phyloP scores from a whole-genome alignment of 2,329 filamentous ascomycete species.

The Penicillium sp. region DNA sequence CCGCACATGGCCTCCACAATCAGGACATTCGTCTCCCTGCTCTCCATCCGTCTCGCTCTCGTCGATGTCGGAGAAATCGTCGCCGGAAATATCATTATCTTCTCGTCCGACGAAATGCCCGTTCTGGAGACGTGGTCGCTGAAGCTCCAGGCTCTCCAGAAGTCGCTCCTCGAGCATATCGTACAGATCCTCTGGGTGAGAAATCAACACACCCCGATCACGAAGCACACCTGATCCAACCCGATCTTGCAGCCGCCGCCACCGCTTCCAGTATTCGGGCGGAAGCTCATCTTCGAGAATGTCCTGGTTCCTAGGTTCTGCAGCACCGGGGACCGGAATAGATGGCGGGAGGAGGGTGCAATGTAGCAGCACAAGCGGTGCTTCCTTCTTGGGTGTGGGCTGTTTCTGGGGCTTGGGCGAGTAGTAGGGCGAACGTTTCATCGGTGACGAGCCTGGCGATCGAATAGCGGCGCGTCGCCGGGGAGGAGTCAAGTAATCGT shows the following conservation, averaged over 20 bases:
- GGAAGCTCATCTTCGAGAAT: slow-evolving; percentile 55
- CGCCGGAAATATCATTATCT: slow-evolving; percentile 30
- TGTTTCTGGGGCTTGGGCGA: slow-evolving; percentile 31
- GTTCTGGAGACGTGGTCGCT: slow-evolving; percentile 56
- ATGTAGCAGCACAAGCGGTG: slow-evolving; percentile 63
- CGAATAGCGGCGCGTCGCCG: slow-evolving; percentile 33
- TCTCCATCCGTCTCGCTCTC: slow-evolving; percentile 41
- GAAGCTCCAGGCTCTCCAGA: slow-evolving; percentile 61
- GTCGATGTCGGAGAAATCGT: slow-evolving; percentile 28
- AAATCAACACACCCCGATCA: slow-evolving; percentile 61
- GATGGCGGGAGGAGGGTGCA: slow-evolving; percentile 60
- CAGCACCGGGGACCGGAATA: slow-evolving; percentile 48
- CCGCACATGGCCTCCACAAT: slow-evolving; percentile 53
- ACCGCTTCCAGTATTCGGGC: slow-evolving; percentile 46
- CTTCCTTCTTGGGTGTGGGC: slow-evolving; percentile 47
- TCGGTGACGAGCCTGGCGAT: slow-evolving; percentile 34
- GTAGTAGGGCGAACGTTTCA: slow-evolving; percentile 38
- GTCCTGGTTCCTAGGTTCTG: slow-evolving; percentile 38
- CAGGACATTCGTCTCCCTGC: slow-evolving; percentile 49
- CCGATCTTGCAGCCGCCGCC: slow-evolving; percentile 57
- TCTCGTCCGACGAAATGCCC: slow-evolving; percentile 57
- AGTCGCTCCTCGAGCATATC: slow-evolving; percentile 64
- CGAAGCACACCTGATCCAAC: slow-evolving; percentile 55
- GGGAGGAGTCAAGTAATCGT: slow-evolving; percentile 41
- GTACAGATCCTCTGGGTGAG: slow-evolving; percentile 64